Evolutionary conservation across 1,284 basidiomycete species (phyloP).

Genomic region (Leccinum cinnamomeum): DNA sequence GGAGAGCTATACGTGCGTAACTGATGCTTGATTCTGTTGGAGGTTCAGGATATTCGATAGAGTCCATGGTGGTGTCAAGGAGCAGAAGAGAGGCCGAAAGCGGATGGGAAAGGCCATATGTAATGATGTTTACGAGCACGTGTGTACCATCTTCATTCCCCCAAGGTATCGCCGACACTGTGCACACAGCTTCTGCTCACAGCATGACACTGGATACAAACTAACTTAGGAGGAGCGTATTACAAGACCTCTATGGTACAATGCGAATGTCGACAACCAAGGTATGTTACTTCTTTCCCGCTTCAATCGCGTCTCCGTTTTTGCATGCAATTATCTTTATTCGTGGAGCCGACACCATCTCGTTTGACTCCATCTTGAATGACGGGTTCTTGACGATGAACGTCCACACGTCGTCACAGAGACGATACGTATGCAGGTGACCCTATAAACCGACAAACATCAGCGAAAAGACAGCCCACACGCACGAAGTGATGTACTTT

Average conservation of each 20-base stretch:
- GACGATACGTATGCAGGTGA: constrained; percentile 87
- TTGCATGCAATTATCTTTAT: constrained; percentile 98
- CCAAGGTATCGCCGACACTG: not conserved
- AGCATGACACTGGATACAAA: constrained; percentile 6
- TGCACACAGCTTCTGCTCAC: constrained; percentile 13
- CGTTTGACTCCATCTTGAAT: constrained; percentile 94
- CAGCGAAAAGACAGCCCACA: constrained; percentile 5
- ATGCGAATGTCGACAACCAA: not conserved
- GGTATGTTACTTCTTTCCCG: constrained; percentile 50
- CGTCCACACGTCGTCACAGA: constrained; percentile 97
- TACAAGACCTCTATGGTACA: constrained; percentile 32
- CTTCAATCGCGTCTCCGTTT: constrained; percentile 82
- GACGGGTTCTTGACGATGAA: constrained; percentile 90
- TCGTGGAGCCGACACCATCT: constrained; percentile 71
- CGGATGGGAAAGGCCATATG: constrained; percentile 24
- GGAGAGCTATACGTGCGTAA: constrained; percentile 47
- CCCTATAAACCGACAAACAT: constrained; percentile 52
- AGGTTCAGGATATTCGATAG: constrained; percentile 43
- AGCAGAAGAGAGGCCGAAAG: constrained; percentile 9
- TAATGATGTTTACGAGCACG: constrained; percentile 24
- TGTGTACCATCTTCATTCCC: constrained; percentile 9
- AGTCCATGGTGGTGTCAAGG: constrained; percentile 20
- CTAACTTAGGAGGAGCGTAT: constrained; percentile 5
- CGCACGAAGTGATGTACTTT: constrained; percentile 53
- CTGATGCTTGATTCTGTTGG: constrained; percentile 52